These are phyloP conservation scores for Pulveroboletus sp. DNA, from an alignment of 768 basidiomycete species.

Conservation along the genomic window DNA sequence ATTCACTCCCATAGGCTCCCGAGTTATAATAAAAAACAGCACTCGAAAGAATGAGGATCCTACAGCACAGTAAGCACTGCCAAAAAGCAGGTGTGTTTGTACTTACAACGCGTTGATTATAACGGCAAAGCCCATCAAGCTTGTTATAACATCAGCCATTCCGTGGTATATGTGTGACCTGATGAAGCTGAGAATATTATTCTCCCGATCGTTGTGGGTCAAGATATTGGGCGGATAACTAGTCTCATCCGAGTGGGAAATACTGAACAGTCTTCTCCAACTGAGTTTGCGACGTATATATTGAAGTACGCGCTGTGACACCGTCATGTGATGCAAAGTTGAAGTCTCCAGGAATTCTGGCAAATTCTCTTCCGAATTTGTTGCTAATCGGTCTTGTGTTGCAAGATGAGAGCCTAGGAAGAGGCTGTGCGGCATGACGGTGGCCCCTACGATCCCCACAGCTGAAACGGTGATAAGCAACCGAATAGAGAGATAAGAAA, in stretches of 20 bases:
- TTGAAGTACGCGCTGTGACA: slow-evolving; percentile 18
- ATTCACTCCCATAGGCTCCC: slow-evolving; percentile 36
- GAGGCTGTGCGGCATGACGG: slow-evolving; percentile 92
- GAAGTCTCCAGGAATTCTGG: slow-evolving; percentile 6
- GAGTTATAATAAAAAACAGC: slow-evolving; percentile 73
- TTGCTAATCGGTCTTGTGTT: slow-evolving; percentile 70
- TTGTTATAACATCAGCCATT: slow-evolving; percentile 61
- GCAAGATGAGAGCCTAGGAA: slow-evolving; percentile 86
- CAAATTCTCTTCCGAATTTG: slow-evolving; percentile 20
- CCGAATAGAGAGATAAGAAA: neutral
- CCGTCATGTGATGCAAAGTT: slow-evolving; percentile 13
- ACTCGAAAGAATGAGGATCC: slow-evolving; percentile 79
- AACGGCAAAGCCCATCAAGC: slow-evolving; percentile 81
- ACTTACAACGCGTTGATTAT: slow-evolving; percentile 81
- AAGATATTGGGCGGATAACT: slow-evolving; percentile 30
- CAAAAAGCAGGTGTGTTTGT: neutral
- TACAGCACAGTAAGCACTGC: slow-evolving; percentile 24
- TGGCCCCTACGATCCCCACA: slow-evolving; percentile 77
- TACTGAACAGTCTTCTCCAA: slow-evolving; percentile 21
- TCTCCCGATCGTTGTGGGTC: slow-evolving; percentile 53
- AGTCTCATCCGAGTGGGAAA: slow-evolving; percentile 21
- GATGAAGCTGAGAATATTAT: slow-evolving; percentile 55
- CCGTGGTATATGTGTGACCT: slow-evolving; percentile 64
- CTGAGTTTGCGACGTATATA: slow-evolving; percentile 7
- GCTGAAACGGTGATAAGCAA: slow-evolving; percentile 36